phyloP scores from a whole-genome alignment of 345 rosid genomes.

The Clausena lansium region DNA sequence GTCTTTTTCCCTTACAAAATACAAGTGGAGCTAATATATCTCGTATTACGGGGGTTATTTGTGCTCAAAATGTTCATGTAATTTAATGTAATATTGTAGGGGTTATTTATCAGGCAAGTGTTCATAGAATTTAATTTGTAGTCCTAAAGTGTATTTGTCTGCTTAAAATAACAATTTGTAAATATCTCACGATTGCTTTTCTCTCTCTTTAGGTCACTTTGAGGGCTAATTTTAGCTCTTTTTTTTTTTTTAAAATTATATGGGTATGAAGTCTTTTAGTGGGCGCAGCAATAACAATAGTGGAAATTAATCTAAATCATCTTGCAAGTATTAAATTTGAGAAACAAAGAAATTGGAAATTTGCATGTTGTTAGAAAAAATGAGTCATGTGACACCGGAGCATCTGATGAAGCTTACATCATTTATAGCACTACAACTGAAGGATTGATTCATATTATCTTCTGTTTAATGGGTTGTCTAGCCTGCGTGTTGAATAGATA shows the following conservation, averaged over 20 bases:
- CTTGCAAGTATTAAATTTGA: neutral
- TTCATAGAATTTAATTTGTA: too few species aligned
- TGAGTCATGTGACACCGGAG: neutral
- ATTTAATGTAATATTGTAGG: too few species aligned
- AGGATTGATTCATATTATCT: neutral
- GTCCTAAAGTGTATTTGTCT: too few species aligned
- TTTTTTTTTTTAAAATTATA: neutral
- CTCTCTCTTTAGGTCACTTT: neutral
- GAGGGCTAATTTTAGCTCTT: too few species aligned
- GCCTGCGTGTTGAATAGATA: conserved; percentile 4
- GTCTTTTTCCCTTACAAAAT: too few species aligned
- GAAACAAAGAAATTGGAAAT: neutral
- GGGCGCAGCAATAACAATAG: conserved; percentile 11
- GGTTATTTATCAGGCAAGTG: too few species aligned
- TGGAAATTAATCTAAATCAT: neutral
- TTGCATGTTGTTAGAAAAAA: neutral
- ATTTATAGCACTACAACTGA: too few species aligned
- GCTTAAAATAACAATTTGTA: too few species aligned
- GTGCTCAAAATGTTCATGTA: too few species aligned
- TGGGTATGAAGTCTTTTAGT: neutral
- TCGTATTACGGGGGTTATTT: too few species aligned
- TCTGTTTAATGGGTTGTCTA: neutral
- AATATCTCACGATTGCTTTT: too few species aligned
- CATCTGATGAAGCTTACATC: neutral
- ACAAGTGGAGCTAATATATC: too few species aligned